Evolutionary conservation across 371 early-diverging fungal species (phyloP).

Genomic region (Catenaria anguillulae): DNA sequence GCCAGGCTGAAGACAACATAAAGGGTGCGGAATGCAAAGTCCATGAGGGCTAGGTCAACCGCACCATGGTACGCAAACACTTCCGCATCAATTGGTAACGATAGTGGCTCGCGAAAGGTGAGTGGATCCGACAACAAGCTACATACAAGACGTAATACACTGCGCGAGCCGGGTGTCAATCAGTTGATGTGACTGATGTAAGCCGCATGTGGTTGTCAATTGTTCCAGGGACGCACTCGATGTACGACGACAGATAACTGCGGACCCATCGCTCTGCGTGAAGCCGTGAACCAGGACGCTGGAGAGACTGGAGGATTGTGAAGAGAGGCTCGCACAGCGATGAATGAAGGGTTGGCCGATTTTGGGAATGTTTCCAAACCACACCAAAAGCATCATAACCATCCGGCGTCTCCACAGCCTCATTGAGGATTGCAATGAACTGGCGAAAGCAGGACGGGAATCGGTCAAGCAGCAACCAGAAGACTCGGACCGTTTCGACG

Average conservation of each 20-base stretch:
- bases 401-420: slow-evolving; percentile 9
- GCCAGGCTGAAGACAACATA: neutral
- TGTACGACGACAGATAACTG: neutral
- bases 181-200: too few relatives aligned
- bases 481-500: neutral
- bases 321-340: neutral
- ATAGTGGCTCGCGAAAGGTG: too few relatives aligned
- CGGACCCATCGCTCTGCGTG: neutral
- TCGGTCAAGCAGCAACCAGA: neutral
- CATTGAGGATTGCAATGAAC: slow-evolving; percentile 7
- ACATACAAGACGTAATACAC: neutral
- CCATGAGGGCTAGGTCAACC: neutral
- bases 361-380: slow-evolving; percentile 49
- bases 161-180: too few relatives aligned
- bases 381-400: slow-evolving; percentile 45
- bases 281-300: too few relatives aligned
- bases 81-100: too few relatives aligned
- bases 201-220: too few relatives aligned
- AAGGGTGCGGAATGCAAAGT: neutral
- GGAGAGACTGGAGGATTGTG: too few relatives aligned
- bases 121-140: too few relatives aligned
- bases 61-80: neutral
- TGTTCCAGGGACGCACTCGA: too few relatives aligned
- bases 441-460: neutral
- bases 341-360: neutral